A percentile compares a stretch with the other conserved stretches of the same genome.
Conservation (phyloP, 2,329 filamentous ascomycete species). For the Pseudogymnoascus sp. region DNA sequence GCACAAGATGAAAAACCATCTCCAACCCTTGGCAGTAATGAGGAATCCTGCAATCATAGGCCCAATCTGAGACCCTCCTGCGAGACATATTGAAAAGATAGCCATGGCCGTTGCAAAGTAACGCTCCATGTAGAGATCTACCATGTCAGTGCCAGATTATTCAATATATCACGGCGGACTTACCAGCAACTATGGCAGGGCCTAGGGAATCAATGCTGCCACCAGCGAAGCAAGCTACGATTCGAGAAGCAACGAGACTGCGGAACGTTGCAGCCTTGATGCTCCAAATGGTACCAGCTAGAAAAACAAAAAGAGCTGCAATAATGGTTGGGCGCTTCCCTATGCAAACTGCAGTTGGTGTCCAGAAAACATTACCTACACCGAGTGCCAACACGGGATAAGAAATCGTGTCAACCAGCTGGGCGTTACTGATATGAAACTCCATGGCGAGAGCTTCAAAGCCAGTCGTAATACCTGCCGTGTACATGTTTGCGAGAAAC, state of each 20-base stretch:
- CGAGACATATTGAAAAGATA: slow-evolving; percentile 28
- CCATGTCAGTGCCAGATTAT: neutral
- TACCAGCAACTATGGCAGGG: slow-evolving; percentile 29
- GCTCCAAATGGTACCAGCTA: slow-evolving; percentile 29
- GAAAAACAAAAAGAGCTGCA: slow-evolving; percentile 28
- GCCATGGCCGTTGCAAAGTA: slow-evolving; percentile 27
- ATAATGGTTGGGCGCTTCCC: slow-evolving; percentile 33
- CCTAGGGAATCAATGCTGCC: slow-evolving; percentile 28
- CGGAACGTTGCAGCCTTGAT: slow-evolving; percentile 27
- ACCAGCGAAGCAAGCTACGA: slow-evolving; percentile 28
- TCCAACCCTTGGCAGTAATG: slow-evolving; percentile 30
- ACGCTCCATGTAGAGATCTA: neutral
- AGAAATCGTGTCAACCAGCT: slow-evolving; percentile 17
- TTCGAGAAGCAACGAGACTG: slow-evolving; percentile 28
- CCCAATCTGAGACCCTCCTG: slow-evolving; percentile 30
- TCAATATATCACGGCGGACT: neutral
- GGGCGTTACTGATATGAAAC: slow-evolving; percentile 15
- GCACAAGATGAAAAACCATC: slow-evolving; percentile 33
- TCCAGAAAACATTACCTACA: slow-evolving; percentile 6
- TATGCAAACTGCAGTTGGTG: slow-evolving; percentile 20
- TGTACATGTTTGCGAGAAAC: slow-evolving; percentile 16
- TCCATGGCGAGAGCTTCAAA: slow-evolving; percentile 18
- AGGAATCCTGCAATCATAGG: slow-evolving; percentile 32
- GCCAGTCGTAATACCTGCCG: slow-evolving; percentile 17
- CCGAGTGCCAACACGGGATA: slow-evolving; percentile 21